Percentiles rank a stretch among this genome's conserved stretches.
Conservation (phyloP, 2,329 filamentous ascomycete species). For the Aspergillus sp. region DNA sequence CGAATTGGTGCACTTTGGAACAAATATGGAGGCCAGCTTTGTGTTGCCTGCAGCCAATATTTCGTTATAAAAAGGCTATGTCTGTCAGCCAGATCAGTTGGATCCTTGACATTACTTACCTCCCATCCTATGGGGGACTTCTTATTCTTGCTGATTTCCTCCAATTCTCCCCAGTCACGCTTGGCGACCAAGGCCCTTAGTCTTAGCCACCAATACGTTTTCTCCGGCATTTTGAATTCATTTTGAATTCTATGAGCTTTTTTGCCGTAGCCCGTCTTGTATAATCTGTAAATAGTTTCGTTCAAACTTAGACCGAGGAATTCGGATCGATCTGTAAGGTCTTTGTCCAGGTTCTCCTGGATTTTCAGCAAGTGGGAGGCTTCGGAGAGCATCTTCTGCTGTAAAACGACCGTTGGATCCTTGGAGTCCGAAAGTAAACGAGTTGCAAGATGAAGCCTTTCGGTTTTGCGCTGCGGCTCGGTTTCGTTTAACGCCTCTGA, state of each 20-base stretch:
- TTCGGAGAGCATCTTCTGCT: conserved; percentile 69
- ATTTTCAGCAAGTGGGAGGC: conserved; percentile 69
- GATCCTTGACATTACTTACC: conserved; percentile 42
- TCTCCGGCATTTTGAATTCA: conserved; percentile 90
- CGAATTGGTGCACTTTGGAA: conserved; percentile 73
- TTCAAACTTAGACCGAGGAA: conserved; percentile 82
- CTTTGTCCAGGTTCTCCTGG: conserved; percentile 78
- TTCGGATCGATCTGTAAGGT: conserved; percentile 52
- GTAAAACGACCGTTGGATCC: conserved; percentile 56
- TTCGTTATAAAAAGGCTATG: conserved; percentile 81
- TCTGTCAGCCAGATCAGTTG: conserved; percentile 18
- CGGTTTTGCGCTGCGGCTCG: conserved; percentile 58
- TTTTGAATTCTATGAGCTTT: conserved; percentile 78
- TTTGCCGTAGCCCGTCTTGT: conserved; percentile 70
- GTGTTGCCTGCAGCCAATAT: conserved; percentile 82
- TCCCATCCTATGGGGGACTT: conserved; percentile 96
- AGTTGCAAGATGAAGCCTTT: conserved; percentile 80
- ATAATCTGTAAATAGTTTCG: conserved; percentile 82
- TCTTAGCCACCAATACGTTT: conserved; percentile 77
- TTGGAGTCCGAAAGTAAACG: conserved; percentile 78
- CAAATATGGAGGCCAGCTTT: conserved; percentile 70
- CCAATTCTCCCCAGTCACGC: conserved; percentile 84
- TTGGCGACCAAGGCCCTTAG: conserved; percentile 81
- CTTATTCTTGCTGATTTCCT: conserved; percentile 64
- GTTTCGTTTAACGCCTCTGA: conserved; percentile 70